These are phyloP conservation scores for Thielaviopsis musarum DNA, from an alignment of 2,329 filamentous ascomycete genomes.

Conservation along the genomic window DNA sequence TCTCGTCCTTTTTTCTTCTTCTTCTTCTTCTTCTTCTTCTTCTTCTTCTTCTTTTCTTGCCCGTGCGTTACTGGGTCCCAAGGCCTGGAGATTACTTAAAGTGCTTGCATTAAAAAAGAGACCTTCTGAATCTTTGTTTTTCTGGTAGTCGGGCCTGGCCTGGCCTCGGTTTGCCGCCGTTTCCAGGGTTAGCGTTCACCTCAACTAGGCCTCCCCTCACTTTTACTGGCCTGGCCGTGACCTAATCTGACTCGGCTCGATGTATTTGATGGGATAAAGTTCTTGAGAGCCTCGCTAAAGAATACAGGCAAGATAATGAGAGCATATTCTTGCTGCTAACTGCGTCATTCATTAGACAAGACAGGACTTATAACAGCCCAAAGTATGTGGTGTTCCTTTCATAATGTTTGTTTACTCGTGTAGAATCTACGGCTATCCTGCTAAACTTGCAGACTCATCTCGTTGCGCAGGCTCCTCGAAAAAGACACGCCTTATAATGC, in stretches of 20 bases:
- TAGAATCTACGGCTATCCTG: too few species aligned
- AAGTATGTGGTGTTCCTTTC: too few species aligned
- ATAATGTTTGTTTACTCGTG: too few species aligned
- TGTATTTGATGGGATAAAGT: background rate
- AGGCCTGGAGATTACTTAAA: background rate
- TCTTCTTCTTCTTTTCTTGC: background rate
- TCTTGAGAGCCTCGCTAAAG: too few species aligned
- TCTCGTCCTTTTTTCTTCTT: background rate
- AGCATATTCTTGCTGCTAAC: too few species aligned
- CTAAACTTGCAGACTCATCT: too few species aligned
- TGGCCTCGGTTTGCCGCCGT: background rate
- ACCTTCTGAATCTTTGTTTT: background rate
- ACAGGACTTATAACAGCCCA: too few species aligned
- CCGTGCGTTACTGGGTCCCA: background rate
- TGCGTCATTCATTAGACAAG: too few species aligned
- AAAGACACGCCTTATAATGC: background rate
- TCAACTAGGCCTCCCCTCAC: background rate
- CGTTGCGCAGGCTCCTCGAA: too few species aligned
- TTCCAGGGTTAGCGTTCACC: background rate
- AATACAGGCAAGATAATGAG: too few species aligned
- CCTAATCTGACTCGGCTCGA: background rate
- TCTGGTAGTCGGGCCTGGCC: background rate
- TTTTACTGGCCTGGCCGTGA: background rate
- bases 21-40: too few species aligned
- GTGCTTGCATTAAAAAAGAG: background rate